Evolutionary conservation across 139 green algal genomes (phyloP), one percentile per base, ranked within the genome.

Genomic region (Tetradesmus obliquus): DNA sequence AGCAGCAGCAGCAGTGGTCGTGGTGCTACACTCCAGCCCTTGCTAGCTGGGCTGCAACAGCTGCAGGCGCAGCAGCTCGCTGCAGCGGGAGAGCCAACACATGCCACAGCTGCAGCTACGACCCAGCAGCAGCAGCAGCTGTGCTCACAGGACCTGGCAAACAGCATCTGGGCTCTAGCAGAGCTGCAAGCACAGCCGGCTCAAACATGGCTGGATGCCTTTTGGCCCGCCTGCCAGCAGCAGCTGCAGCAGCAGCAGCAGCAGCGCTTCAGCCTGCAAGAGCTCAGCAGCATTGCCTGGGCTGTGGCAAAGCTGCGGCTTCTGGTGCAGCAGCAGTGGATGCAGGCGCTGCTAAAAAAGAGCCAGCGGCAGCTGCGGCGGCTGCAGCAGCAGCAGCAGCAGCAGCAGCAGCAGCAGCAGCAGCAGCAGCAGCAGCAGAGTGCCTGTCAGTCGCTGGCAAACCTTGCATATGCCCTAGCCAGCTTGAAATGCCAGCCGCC

Each of bases 391-490:
- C 55, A 57, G 66, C 71, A 72, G 71, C 55, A 62, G n/a, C 2
- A 66, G 17, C 20, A 58, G 1, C 54, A 82, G 85, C 62, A 81
- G 85, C 66, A 80, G 58, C 24, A 57, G 90, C 90, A 74, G 90
- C 13, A 62, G 79, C 32, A 57, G 32, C 32, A 84, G 79, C 51
- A 85, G 80, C 51, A 85, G n/a, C 55, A 55, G 55, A 3, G 22
- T 20, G 80, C 51, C 94, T 95, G 90, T 74, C 95, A 96, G 89
- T 92, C 95, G 57, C 32, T 96, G 15, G 87, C 91, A 87, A 96
- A 95, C 83, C 93, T 92, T 8, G 88, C 92, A n/a, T 94, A 92
- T 89, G 91, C 92, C 6, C 93, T 88, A 32, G 94, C 90, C 8
- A 94, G 87, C 2, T 53, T 96, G 53, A 80, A 57, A 55, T 84